A percentile compares a stretch with the other conserved stretches of the same genome.
Evolutionary conservation across 257 asterid genomes (phyloP).

Genomic region (Plantago elongata): DNA sequence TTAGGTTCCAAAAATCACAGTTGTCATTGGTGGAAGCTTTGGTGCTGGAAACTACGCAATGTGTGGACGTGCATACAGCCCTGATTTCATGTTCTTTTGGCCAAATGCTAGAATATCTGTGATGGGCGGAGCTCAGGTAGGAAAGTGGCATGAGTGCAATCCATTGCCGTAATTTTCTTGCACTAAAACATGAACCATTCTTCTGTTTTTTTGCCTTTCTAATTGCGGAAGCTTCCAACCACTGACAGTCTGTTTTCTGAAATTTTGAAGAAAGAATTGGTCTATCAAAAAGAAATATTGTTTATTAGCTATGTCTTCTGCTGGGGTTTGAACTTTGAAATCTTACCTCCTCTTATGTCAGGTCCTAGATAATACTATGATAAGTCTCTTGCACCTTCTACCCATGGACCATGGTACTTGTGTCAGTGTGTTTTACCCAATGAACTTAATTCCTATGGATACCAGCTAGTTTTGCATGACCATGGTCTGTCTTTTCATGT

Average conservation of each 20-base stretch:
- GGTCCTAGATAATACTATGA: too few relatives aligned
- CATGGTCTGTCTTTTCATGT: too few relatives aligned
- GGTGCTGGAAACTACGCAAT: slow-evolving; percentile 99
- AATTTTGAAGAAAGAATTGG: background rate
- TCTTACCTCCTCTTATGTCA: background rate
- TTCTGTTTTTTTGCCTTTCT: background rate
- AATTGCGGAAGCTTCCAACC: background rate
- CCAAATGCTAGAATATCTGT: slow-evolving; percentile 96
- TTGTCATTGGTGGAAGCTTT: slow-evolving; percentile 89
- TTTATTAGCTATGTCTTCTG: too few relatives aligned
- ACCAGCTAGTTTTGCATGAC: too few relatives aligned
- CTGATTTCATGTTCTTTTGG: slow-evolving; percentile 91
- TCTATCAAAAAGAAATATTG: too few relatives aligned
- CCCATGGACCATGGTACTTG: background rate
- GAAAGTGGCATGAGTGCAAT: slow-evolving; percentile 9
- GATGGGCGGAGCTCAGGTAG: slow-evolving; percentile 99
- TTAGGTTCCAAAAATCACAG: slow-evolving; percentile 90
- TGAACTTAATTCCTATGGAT: background rate
- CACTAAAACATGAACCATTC: background rate
- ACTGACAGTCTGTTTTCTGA: too few relatives aligned
- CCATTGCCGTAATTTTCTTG: background rate
- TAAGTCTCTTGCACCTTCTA: background rate
- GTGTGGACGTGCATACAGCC: slow-evolving; percentile 99
- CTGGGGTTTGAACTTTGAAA: too few relatives aligned
- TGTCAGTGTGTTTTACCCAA: background rate